phyloP scores from a whole-genome alignment of 1,139 yeast species.

The Pneumocystis carinii region DNA sequence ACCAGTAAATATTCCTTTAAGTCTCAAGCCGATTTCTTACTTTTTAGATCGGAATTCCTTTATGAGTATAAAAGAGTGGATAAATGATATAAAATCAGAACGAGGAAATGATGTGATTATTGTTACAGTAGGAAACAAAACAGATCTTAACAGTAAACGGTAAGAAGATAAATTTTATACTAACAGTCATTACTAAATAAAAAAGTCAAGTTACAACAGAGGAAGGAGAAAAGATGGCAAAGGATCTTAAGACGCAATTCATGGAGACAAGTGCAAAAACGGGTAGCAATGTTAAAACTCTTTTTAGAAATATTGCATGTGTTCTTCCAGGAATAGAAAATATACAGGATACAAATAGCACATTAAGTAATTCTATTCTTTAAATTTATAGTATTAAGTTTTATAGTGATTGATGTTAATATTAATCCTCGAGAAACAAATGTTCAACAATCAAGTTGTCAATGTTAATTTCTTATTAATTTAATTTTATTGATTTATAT shows the following conservation, averaged over 20 bases:
- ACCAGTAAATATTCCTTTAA: constrained; percentile 37
- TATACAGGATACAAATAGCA: constrained; percentile 12
- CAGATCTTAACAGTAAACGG: constrained; percentile 47
- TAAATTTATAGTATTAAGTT: not conserved
- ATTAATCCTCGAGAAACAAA: constrained; percentile 23
- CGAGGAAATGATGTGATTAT: constrained; percentile 56
- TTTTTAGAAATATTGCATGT: constrained; percentile 82
- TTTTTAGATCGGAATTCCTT: constrained; percentile 45
- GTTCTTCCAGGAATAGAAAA: constrained; percentile 72
- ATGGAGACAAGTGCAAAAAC: constrained; percentile 93
- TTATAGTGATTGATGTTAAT: constrained; percentile 46
- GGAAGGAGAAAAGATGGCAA: constrained; percentile 65
- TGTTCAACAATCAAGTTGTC: constrained; percentile 16
- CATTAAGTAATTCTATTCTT: constrained; percentile 7
- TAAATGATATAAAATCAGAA: constrained; percentile 67
- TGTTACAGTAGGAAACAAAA: constrained; percentile 68
- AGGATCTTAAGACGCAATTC: constrained; percentile 61
- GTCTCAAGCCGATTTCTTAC: not conserved
- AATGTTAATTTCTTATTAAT: constrained; percentile 12
- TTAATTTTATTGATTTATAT: not conserved
- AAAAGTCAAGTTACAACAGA: constrained; percentile 60
- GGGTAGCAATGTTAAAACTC: constrained; percentile 77
- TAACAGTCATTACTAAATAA: not conserved
- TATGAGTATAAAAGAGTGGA: constrained; percentile 61
- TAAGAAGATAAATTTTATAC: not conserved